Conservation (phyloP, 2,329 filamentous ascomycete species). For the Hymenoscyphus fructigenus region DNA sequence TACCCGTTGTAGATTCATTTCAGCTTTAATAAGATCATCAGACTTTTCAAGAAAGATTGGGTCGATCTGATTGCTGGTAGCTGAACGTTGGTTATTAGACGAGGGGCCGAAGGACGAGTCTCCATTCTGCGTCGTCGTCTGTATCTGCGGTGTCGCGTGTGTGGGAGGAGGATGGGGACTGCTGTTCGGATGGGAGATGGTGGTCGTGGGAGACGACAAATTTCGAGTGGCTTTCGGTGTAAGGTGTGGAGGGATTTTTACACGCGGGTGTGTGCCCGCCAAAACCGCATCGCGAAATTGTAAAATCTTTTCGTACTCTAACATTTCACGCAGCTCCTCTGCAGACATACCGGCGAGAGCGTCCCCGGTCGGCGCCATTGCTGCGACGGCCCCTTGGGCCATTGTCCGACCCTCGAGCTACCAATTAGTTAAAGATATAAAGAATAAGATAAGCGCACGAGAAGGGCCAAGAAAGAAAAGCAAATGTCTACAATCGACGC, state of each 20-base stretch:
- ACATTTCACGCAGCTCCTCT: constrained; percentile 56
- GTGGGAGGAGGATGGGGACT: constrained; percentile 7
- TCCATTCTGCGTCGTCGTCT: constrained; percentile 18
- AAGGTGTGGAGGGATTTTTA: constrained; percentile 53
- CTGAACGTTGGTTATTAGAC: constrained; percentile 30
- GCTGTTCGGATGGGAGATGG: constrained; percentile 23
- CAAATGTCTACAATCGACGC: constrained; percentile 14
- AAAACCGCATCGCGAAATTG: constrained; percentile 78
- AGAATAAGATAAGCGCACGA: constrained; percentile 14
- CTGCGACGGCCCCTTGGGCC: constrained; percentile 41
- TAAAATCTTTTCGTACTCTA: constrained; percentile 78
- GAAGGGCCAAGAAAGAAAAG: constrained; percentile 13
- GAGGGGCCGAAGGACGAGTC: constrained; percentile 30
- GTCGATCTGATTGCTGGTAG: constrained; percentile 56
- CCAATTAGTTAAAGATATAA: constrained; percentile 24
- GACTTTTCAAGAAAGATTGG: constrained; percentile 85
- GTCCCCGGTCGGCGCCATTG: constrained; percentile 27
- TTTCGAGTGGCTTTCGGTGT: constrained; percentile 32
- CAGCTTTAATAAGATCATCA: constrained; percentile 77
- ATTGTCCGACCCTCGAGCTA: constrained; percentile 27
- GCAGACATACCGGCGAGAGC: constrained; percentile 37
- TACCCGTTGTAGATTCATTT: constrained; percentile 76
- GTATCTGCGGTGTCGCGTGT: constrained; percentile 8
- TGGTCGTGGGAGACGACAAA: constrained; percentile 28
- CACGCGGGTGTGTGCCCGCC: constrained; percentile 68